Evolutionary conservation across 2,329 filamentous ascomycete species (phyloP), one percentile per base, ranked within the genome.

Genomic region (Epicoccum nigrum): DNA sequence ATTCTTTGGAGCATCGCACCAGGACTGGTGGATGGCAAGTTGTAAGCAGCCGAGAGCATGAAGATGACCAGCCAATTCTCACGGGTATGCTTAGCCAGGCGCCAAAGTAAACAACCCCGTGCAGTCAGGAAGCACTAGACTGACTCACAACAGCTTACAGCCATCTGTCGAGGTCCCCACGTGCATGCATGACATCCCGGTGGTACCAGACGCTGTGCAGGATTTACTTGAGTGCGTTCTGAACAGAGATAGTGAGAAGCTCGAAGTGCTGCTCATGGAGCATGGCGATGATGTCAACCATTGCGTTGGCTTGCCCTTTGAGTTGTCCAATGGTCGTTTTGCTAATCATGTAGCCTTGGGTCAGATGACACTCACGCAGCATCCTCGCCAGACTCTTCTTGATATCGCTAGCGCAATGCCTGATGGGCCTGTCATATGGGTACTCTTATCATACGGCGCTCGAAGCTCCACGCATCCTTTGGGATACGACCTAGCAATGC

Each of bases 331-430:
- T 11, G 57, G 60, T 13, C 58, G 58, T 3, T 69, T 71, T 37
- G 63, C 59, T 31, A 54, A 59, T 15, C 67, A 71, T 37, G 62
- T 63, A 4, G 61, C 59, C 2, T 54, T 71, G 17, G 57, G 39
- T 7, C 21, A 57, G 4, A 67, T 69, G 45, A 54, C 65, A 5
- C 60, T 72, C 13, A 41, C 70, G 12, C 63, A 73, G 28, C 70
- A 71, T 49, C 46, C 63, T 8, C 50, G 51, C 19, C 69, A 72
- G 35, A 73, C 58, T 2, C 30, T 73, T 2, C 50, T 73, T 1
- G 70, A 73, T 40, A 60, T 73, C 19, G 68, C 69, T 4, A 63
- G 64, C 30, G 67, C 51, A 7, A 62, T 72, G 51, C 68, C 69
- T 17, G 61, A 61, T 15, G 58, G 59, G 5, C 59, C 65, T 0